Percentiles rank a stretch among this genome's conserved stretches.
Conservation (phyloP, 163 green algal species). For the Trebouxiophyceae sp. region DNA sequence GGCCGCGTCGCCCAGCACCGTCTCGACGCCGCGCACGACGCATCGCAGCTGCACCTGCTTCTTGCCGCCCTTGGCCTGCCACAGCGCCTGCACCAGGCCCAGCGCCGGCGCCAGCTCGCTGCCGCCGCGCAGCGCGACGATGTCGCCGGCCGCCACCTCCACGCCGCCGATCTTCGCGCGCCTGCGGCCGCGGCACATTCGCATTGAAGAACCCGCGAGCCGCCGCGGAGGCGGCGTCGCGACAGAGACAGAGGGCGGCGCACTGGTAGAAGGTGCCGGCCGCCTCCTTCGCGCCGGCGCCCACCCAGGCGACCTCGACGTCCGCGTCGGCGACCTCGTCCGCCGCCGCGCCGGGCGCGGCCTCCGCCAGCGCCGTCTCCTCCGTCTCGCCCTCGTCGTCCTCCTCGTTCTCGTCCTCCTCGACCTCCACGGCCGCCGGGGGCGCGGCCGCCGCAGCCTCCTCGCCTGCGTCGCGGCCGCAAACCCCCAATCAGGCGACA, state of each 20-base stretch:
- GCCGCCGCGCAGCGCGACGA: slow-evolving; percentile 35
- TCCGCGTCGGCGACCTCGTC: not conserved
- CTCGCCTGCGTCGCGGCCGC: too few relatives aligned
- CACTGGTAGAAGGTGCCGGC: slow-evolving; percentile 41
- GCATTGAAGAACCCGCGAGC: too few relatives aligned
- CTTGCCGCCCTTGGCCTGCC: slow-evolving; percentile 23
- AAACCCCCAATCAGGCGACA: too few relatives aligned
- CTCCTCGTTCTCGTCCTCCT: slow-evolving; percentile 51
- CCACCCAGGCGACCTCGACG: slow-evolving; percentile 16
- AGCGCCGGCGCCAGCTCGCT: slow-evolving; percentile 30
- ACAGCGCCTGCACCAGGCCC: slow-evolving; percentile 71
- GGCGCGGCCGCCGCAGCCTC: not conserved
- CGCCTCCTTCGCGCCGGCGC: slow-evolving; percentile 7
- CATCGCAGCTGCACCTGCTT: slow-evolving; percentile 60
- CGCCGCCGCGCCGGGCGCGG: slow-evolving; percentile 21
- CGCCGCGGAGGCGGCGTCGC: too few relatives aligned
- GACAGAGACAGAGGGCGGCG: not conserved
- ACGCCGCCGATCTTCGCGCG: too few relatives aligned
- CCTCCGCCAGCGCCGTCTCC: slow-evolving; percentile 30
- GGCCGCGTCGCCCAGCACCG: slow-evolving; percentile 83
- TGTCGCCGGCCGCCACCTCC: too few relatives aligned
- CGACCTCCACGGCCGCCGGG: slow-evolving; percentile 11
- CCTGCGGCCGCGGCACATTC: too few relatives aligned
- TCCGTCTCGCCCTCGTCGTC: slow-evolving; percentile 43
- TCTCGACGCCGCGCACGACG: slow-evolving; percentile 65